Conservation (phyloP, 805 yeast genomes). For the Alloascoidea hylecoeti region DNA sequence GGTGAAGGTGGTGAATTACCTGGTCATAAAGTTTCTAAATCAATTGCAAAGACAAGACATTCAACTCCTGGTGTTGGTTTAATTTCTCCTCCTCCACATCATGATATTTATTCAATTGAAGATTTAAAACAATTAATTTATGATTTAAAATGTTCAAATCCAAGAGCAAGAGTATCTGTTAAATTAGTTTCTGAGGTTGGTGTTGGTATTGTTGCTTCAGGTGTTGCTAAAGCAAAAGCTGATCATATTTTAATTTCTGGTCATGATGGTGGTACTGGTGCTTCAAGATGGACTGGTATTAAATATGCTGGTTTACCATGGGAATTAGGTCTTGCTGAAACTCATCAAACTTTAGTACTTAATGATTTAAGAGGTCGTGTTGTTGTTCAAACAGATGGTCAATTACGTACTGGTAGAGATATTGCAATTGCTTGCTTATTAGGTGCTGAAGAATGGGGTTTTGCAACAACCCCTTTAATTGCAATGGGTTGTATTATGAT, state of each 20-base stretch:
- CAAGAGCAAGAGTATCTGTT: slow-evolving; percentile 93
- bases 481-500: slow-evolving; percentile 97
- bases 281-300: slow-evolving; percentile 94
- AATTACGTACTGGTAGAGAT: slow-evolving; percentile 92
- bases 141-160: slow-evolving; percentile 93
- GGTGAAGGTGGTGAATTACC: slow-evolving; percentile 99
- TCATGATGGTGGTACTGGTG: slow-evolving; percentile 99
- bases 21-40: slow-evolving; percentile 78
- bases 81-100: slow-evolving; percentile 98
- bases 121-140: slow-evolving; percentile 93
- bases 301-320: slow-evolving; percentile 97
- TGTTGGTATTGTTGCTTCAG: slow-evolving; percentile 97
- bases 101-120: slow-evolving; percentile 95
- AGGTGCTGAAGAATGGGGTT: slow-evolving; percentile 98
- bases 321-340: slow-evolving; percentile 97
- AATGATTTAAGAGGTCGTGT: slow-evolving; percentile 95
- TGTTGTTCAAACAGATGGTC: slow-evolving; percentile 96
- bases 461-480: slow-evolving; percentile 93
- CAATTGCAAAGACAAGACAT: slow-evolving; percentile 90
- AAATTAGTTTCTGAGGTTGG: slow-evolving; percentile 97
- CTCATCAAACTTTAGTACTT: slow-evolving; percentile 92
- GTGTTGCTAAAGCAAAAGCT: slow-evolving; percentile 98
- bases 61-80: slow-evolving; percentile 95
- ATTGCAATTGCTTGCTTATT: slow-evolving; percentile 90
- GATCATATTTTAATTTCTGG: slow-evolving; percentile 93